Percentiles rank a stretch among this genome's conserved stretches.
phyloP scores from a whole-genome alignment of 2,329 filamentous ascomycete genomes.

The Penicillium sp. region DNA sequence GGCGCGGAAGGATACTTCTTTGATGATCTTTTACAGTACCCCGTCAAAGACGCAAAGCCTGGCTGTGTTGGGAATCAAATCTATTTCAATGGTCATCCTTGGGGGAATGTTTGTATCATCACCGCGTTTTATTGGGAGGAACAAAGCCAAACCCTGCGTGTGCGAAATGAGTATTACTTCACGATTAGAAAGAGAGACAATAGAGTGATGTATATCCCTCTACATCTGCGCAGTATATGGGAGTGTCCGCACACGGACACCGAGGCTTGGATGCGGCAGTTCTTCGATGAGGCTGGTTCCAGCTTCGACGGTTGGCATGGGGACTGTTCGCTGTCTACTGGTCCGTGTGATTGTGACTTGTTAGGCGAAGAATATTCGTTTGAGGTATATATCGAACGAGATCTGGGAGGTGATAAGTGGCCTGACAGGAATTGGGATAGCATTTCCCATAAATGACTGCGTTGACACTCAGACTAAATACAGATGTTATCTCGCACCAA shows the following conservation, averaged over 20 bases:
- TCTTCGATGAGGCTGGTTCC: background rate
- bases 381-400: background rate
- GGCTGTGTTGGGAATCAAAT: background rate
- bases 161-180: background rate
- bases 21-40: background rate
- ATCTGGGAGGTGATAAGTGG: no score
- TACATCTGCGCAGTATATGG: no score
- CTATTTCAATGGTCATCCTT: background rate
- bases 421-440: background rate
- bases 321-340: background rate
- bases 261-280: background rate
- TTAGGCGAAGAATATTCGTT: background rate
- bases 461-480: background rate
- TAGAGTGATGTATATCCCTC: no score
- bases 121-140: background rate
- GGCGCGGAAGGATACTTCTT: no score
- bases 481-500: no score
- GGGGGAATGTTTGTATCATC: background rate
- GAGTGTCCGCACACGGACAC: background rate
- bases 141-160: background rate
- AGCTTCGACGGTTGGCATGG: background rate
- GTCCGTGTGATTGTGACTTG: background rate
- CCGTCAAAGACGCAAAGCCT: no score
- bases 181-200: no score
- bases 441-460: background rate